Conservation (phyloP, 2,329 filamentous ascomycete genomes). For the Cercospora zeae-maydis region DNA sequence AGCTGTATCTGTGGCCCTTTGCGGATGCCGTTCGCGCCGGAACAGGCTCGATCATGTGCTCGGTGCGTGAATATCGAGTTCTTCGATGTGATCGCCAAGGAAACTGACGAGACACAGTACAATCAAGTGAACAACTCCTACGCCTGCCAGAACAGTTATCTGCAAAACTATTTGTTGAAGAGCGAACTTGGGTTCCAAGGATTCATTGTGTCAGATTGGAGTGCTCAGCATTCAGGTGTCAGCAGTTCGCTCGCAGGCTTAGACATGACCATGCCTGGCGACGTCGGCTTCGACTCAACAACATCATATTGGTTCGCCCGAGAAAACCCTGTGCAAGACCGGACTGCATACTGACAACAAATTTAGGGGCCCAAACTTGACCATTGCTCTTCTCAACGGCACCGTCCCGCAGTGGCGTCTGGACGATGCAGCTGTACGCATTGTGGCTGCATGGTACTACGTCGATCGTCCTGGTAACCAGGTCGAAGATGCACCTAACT, state of each 20-base stretch:
- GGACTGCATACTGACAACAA: no score
- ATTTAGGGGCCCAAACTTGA: constrained; percentile 68
- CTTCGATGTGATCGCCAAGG: not conserved
- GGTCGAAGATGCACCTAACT: constrained; percentile 62
- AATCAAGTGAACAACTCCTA: constrained; percentile 79
- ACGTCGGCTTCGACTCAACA: constrained; percentile 69
- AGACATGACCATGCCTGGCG: constrained; percentile 75
- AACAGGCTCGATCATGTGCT: constrained; percentile 54
- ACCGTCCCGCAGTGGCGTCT: constrained; percentile 80
- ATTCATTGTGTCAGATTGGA: constrained; percentile 66
- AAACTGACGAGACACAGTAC: constrained; percentile 42
- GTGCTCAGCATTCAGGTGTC: constrained; percentile 68
- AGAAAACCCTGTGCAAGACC: no score
- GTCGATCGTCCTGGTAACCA: constrained; percentile 54
- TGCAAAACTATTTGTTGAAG: constrained; percentile 73
- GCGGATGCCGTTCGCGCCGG: constrained; percentile 51
- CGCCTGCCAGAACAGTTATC: constrained; percentile 72
- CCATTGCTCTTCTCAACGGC: constrained; percentile 81
- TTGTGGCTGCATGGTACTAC: constrained; percentile 64
- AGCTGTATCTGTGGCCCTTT: constrained; percentile 46
- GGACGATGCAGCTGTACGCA: constrained; percentile 88
- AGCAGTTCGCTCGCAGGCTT: constrained; percentile 67
- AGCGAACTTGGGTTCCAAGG: constrained; percentile 77
- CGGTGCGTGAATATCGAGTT: constrained; percentile 28
- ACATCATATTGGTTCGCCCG: constrained; percentile 25